Evolutionary conservation across 2,329 filamentous ascomycete species (phyloP).

Genomic region (Penicillium corylophilum): DNA sequence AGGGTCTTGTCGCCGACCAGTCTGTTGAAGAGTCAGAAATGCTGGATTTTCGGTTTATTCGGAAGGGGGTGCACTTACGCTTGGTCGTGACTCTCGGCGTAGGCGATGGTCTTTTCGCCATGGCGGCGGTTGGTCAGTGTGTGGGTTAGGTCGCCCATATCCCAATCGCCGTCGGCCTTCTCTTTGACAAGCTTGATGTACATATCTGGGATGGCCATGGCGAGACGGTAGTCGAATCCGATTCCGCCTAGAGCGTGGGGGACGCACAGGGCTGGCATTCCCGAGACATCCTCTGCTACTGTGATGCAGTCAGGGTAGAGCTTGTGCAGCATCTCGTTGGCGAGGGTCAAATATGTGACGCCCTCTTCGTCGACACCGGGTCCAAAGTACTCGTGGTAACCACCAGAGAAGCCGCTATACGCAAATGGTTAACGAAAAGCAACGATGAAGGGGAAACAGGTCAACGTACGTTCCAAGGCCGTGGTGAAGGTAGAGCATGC

Average conservation of each 20-base stretch:
- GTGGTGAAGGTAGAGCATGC: conserved; percentile 95
- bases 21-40: conserved; percentile 45
- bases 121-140: conserved; percentile 90
- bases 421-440: conserved; percentile 1
- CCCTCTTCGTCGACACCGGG: conserved; percentile 86
- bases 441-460: neutral
- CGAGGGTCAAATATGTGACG: conserved; percentile 90
- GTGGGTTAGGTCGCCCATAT: conserved; percentile 79
- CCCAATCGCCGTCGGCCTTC: conserved; percentile 85
- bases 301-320: conserved; percentile 86
- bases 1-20: conserved; percentile 95
- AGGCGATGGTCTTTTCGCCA: conserved; percentile 97
- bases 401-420: conserved; percentile 84
- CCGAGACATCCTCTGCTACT: conserved; percentile 94
- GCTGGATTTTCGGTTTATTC: neutral
- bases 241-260: conserved; percentile 82
- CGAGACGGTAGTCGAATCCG: conserved; percentile 94
- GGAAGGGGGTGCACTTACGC: conserved; percentile 62
- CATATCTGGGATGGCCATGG: conserved; percentile 97
- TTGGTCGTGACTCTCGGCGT: conserved; percentile 96
- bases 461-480: conserved; percentile 86
- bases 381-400: conserved; percentile 98
- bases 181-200: conserved; percentile 99
- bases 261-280: conserved; percentile 95
- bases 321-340: conserved; percentile 92